Evolutionary conservation across 2,329 filamentous ascomycete genomes (phyloP).

Genomic region (Colletotrichum cordylinicola): DNA sequence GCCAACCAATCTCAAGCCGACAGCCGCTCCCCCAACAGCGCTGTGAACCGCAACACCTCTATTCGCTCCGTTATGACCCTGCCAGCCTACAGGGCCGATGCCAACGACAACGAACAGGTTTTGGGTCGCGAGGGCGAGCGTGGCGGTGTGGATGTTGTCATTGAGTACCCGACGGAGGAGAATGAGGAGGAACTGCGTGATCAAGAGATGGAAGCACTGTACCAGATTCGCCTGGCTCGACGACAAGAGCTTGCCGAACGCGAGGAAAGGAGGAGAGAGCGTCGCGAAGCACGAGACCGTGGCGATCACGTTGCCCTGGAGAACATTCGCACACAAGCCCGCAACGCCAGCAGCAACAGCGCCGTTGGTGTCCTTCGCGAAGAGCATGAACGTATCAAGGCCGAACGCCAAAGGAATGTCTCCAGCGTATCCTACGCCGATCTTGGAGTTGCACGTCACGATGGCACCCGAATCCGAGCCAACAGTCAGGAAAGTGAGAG

Average conservation of each 20-base stretch:
- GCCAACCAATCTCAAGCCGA: constrained; percentile 24
- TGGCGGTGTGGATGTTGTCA: constrained; percentile 86
- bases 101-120: constrained; percentile 79
- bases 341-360: constrained; percentile 52
- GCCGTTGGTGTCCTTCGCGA: constrained; percentile 64
- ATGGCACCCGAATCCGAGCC: constrained; percentile 77
- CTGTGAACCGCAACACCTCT: constrained; percentile 82
- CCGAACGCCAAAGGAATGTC: constrained; percentile 69
- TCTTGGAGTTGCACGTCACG: constrained; percentile 76
- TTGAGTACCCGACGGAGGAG: constrained; percentile 83
- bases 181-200: constrained; percentile 82
- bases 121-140: constrained; percentile 90
- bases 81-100: constrained; percentile 79
- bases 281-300: constrained; percentile 74
- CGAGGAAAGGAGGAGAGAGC: constrained; percentile 73
- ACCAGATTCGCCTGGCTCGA: constrained; percentile 83
- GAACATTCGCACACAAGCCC: constrained; percentile 64
- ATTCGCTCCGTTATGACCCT: constrained; percentile 94
- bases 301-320: constrained; percentile 75
- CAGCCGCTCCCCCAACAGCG: constrained; percentile 31
- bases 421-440: constrained; percentile 80
- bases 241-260: constrained; percentile 78
- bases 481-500: constrained; percentile 77
- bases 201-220: constrained; percentile 90
- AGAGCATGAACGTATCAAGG: constrained; percentile 62